phyloP scores from a whole-genome alignment of 2,329 filamentous ascomycete species.

The Fusarium phyllophilum region DNA sequence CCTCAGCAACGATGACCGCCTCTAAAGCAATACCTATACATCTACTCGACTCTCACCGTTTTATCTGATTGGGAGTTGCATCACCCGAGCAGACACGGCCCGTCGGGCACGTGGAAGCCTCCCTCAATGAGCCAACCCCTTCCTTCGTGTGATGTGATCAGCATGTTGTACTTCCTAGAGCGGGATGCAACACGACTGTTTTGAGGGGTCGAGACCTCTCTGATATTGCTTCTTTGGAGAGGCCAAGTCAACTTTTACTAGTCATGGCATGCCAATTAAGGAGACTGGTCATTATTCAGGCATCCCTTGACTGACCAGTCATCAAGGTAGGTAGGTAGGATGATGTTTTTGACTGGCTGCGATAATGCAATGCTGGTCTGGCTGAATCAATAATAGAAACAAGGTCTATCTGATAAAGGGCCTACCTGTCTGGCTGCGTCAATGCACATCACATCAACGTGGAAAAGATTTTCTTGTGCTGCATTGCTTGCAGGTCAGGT shows the following conservation, averaged over 20 bases:
- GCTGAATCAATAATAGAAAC: constrained; percentile 9
- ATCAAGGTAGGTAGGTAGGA: background rate
- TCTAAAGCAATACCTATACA: constrained; percentile 4
- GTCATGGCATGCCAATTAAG: constrained; percentile 14
- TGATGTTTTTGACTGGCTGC: background rate
- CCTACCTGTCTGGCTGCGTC: background rate
- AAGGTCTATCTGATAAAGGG: constrained; percentile 3
- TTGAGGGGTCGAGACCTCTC: constrained; percentile 15
- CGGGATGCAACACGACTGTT: constrained; percentile 22
- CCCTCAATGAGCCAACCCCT: constrained; percentile 16
- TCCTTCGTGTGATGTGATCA: constrained; percentile 37
- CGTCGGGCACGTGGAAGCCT: constrained; percentile 38
- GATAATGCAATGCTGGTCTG: background rate
- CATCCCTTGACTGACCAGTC: constrained; percentile 2
- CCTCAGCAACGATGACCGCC: background rate
- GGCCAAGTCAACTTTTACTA: constrained; percentile 5
- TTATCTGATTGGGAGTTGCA: constrained; percentile 27
- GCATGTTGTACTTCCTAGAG: constrained; percentile 21
- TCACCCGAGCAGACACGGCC: constrained; percentile 32
- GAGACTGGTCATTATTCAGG: background rate
- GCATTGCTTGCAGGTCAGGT: constrained; percentile 31
- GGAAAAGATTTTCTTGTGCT: background rate
- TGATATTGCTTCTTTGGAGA: constrained; percentile 6
- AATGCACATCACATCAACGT: constrained; percentile 18
- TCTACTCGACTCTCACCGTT: background rate